Evolutionary conservation across 257 asterid genomes (phyloP), one percentile per base, ranked within the genome.

Genomic region (Solanum chmielewskii): DNA sequence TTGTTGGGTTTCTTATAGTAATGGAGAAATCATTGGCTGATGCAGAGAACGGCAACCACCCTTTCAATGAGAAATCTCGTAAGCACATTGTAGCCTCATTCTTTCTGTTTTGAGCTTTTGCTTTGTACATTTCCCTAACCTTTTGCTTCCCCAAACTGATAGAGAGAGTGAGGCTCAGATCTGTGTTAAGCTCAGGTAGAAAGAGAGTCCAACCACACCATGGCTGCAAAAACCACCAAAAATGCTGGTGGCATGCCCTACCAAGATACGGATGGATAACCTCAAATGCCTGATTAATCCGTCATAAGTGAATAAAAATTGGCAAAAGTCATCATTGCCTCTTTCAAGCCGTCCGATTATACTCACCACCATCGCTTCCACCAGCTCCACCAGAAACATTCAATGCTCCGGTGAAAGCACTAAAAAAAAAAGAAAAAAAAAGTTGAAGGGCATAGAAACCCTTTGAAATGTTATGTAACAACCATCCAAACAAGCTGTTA

Each of bases 11-110:
- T 77, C 12, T 25, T 25, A 25, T 44, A 39, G 41, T 39, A 47
- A 42, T 14, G 16, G 33, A 25, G 86, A 87, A 90, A 85, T 83
- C 89, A 87, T 64, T 4, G 92, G 90, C 89, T 37, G 66, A 41
- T 14, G 27, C 89, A 88, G 90, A 91, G 88, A 92, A 91, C 86
- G 92, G 92, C 91, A 93, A 93, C 93, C 91, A 83, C 93, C 94
- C 92, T 89, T 87, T 16, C 83, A 69, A 78, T 16, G 81, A 86
- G 86, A 80, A 41, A 64, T 64, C 21, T 23, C 23, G 4, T 68
- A 27, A 68, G 37, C 75, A 14, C 75, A 29, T 9, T 29, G 41
- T 29, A 68, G 75, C 39, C 75, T 68, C 75, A 29, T 68, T 68
- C 75, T 68, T 68, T 15, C 75, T 20, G 41, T 29, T 68, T 29